Conservation (phyloP, 1,284 basidiomycete species). For the Ustilago bromivora region DNA sequence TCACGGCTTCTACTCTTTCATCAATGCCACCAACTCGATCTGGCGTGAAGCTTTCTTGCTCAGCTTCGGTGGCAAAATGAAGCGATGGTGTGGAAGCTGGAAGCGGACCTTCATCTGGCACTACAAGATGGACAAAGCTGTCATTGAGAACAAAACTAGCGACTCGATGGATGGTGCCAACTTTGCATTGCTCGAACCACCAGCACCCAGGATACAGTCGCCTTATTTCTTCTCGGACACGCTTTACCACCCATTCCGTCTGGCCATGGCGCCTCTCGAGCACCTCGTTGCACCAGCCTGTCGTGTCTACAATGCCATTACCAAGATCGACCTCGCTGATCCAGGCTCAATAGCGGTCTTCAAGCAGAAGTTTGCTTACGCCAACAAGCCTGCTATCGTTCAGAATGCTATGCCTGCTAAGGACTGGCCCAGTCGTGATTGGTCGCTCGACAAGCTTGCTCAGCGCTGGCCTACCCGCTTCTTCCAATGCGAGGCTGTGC, state of each 20-base stretch:
- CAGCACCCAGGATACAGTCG: constrained; percentile 34
- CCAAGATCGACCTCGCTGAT: constrained; percentile 45
- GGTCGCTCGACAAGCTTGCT: constrained; percentile 54
- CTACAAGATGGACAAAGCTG: constrained; percentile 24
- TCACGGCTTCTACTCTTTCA: constrained; percentile 54
- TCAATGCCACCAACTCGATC: constrained; percentile 51
- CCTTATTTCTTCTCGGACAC: constrained; percentile 61
- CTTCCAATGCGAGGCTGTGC: constrained; percentile 65
- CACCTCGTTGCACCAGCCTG: constrained; percentile 39
- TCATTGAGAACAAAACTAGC: constrained; percentile 29
- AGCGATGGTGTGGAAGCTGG: constrained; percentile 64
- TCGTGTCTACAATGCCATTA: constrained; percentile 45
- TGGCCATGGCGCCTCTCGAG: constrained; percentile 54
- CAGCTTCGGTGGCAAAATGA: constrained; percentile 46
- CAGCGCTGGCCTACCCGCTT: constrained; percentile 49
- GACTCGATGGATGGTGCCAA: constrained; percentile 31
- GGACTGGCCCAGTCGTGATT: constrained; percentile 58
- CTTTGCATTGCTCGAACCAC: constrained; percentile 33
- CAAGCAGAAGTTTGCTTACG: constrained; percentile 36
- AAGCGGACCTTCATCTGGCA: constrained; percentile 56
- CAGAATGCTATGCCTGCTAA: constrained; percentile 53
- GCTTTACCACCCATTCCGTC: constrained; percentile 60
- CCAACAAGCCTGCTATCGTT: constrained; percentile 56
- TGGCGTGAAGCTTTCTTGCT: constrained; percentile 59
- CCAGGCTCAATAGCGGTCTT: constrained; percentile 34